Base-by-base conservation (phyloP, 2,329 filamentous ascomycete species). In the Ophiocordyceps polyrhachis-furcata region DNA sequence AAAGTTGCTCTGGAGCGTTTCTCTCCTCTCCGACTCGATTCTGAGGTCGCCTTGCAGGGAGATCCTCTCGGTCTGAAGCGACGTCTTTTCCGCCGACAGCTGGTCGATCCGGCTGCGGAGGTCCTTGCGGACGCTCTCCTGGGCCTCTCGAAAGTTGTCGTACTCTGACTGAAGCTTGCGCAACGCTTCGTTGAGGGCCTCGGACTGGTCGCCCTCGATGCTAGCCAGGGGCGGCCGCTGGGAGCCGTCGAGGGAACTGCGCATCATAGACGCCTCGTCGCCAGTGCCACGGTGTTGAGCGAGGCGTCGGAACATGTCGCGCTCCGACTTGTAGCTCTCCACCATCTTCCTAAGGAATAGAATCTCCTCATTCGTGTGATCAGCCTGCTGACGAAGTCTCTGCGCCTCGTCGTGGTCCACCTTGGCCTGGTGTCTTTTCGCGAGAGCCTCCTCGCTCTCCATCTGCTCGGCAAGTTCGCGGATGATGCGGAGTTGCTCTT, bases 281-380 rank as follows among this genome's bases (percentile, higher is more conserved):
- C 66, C 69, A 58, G 74, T 57, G 56, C 73, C 55, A 56, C 69
- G 61, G 49, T 91, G 83, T 52, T 89, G 83, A 28, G 95, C 74
- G 68, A 96, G 88, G 44, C 88, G 86, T 20, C 89, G 80, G 79
- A 95, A 96, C 76, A 95, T 95, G 58, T 98, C 89, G 49, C 91
- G 81, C 64, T 98, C 91, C 54, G 87, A 85, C 58, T 91, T 86
- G 60, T 93, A 94, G 59, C 85, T 93, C 66, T 94, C 85, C 50
- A 87, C 83, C 46, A 88, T 84, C 28, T 82, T 78, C 40, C 82
- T 77, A 51, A 94, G 80, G 13, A 83, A 83, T 52, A 81, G 76
- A 44, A 93, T 76, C 58, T 95, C 87, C 50, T 95, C 89, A 47
- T 85, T 79, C 60, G 89, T 60, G 43, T 82, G 78, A 51, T 81